A percentile compares a stretch with the other conserved stretches of the same genome.
Evolutionary conservation across 2,329 filamentous ascomycete species (phyloP).

Genomic region (Canariomyces notabilis): DNA sequence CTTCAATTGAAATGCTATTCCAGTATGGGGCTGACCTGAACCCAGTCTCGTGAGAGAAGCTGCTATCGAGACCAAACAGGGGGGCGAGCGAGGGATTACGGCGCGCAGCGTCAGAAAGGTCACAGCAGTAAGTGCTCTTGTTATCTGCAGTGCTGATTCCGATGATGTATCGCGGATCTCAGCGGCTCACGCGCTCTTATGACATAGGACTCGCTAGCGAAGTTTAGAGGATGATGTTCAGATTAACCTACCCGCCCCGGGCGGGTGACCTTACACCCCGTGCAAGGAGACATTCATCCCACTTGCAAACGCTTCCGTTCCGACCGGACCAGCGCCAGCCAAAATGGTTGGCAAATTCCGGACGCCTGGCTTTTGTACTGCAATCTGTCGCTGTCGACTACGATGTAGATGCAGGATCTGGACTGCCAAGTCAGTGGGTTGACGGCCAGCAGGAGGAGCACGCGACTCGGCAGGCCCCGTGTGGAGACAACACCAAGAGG

Average conservation of each 20-base stretch:
- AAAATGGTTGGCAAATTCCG: neutral
- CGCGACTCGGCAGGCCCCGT: neutral
- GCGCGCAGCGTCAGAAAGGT: constrained; percentile 72
- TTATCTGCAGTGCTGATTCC: neutral
- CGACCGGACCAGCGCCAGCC: neutral
- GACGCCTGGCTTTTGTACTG: too few relatives aligned
- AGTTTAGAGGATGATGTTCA: constrained; percentile 58
- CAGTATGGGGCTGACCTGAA: neutral
- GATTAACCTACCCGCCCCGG: too few relatives aligned
- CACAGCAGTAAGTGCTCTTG: constrained; percentile 57
- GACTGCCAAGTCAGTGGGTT: too few relatives aligned
- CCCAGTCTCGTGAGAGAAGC: constrained; percentile 73
- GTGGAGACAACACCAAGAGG: neutral
- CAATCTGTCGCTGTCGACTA: too few relatives aligned
- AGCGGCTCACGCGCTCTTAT: constrained; percentile 5
- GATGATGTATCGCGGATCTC: neutral
- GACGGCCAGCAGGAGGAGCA: neutral
- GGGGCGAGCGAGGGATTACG: constrained; percentile 68
- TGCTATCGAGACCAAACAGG: constrained; percentile 67
- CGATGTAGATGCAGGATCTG: too few relatives aligned
- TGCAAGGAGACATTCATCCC: too few relatives aligned
- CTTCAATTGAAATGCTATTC: too few relatives aligned
- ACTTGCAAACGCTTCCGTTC: too few relatives aligned
- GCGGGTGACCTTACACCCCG: too few relatives aligned
- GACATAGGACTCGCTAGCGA: constrained; percentile 57